Conservation (phyloP, 306 rosid species). For the Mucuna pruriens region DNA sequence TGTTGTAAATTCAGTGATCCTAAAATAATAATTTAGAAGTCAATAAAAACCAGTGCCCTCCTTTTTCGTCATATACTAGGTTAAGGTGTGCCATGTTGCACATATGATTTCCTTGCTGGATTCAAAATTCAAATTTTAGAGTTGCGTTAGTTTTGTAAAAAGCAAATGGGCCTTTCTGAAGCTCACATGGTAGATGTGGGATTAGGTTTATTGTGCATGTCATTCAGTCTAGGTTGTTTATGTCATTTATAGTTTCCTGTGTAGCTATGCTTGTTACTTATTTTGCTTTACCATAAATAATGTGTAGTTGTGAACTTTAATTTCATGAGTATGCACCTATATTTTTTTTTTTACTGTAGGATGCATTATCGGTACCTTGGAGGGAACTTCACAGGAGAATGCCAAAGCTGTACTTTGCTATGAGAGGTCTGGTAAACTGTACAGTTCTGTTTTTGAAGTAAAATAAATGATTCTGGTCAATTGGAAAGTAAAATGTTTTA, state of each 20-base stretch:
- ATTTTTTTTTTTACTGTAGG: constrained; percentile 49
- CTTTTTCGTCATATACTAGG: neutral
- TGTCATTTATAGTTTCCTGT: neutral
- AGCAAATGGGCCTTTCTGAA: neutral
- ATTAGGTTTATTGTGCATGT: neutral
- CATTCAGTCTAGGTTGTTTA: neutral
- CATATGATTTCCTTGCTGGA: neutral
- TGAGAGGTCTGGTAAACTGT: constrained; percentile 70
- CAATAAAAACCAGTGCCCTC: neutral
- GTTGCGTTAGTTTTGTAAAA: neutral
- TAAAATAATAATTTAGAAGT: neutral
- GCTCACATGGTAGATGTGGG: neutral
- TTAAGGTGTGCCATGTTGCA: neutral
- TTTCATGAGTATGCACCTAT: neutral
- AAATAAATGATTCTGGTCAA: neutral
- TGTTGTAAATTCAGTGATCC: neutral
- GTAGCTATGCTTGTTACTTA: neutral
- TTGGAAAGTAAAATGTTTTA: neutral
- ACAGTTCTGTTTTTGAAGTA: neutral
- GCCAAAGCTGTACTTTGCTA: constrained; percentile 82
- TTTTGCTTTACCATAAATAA: neutral
- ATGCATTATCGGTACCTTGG: constrained; percentile 88
- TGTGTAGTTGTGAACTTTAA: constrained; percentile 7
- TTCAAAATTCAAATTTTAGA: neutral
- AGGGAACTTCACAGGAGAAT: constrained; percentile 61